phyloP scores from a whole-genome alignment of 768 basidiomycete genomes.

The Mycena vulgaris region DNA sequence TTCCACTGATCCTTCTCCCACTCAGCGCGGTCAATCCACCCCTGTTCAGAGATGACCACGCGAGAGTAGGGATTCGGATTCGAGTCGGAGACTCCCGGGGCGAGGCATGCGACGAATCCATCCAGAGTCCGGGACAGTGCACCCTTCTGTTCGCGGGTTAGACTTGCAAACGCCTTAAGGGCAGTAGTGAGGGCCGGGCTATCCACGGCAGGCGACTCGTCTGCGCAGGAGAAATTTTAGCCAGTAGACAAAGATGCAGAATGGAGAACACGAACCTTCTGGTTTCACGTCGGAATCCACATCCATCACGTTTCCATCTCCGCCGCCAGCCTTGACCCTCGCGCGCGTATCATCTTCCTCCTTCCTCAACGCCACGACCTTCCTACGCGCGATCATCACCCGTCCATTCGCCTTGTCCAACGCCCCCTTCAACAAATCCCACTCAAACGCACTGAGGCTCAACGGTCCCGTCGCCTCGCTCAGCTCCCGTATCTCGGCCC shows the following conservation, averaged over 20 bases:
- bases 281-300: slow-evolving; percentile 77
- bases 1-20: slow-evolving; percentile 87
- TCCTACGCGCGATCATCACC: slow-evolving; percentile 82
- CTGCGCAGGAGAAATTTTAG: slow-evolving; percentile 44
- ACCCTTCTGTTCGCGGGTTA: slow-evolving; percentile 83
- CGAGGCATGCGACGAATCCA: slow-evolving; percentile 80
- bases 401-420: slow-evolving; percentile 94
- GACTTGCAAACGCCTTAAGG: slow-evolving; percentile 80
- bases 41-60: slow-evolving; percentile 72
- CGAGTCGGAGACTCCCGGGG: slow-evolving; percentile 55
- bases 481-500: slow-evolving; percentile 58
- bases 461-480: slow-evolving; percentile 56
- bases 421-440: slow-evolving; percentile 88
- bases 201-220: slow-evolving; percentile 66
- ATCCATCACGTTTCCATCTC: slow-evolving; percentile 74
- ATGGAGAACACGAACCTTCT: slow-evolving; percentile 47
- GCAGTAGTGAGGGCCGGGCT: slow-evolving; percentile 80
- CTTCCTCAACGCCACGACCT: slow-evolving; percentile 82
- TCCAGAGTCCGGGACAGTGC: slow-evolving; percentile 82
- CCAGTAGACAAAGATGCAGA: slow-evolving; percentile 20
- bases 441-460: slow-evolving; percentile 77
- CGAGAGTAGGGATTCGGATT: slow-evolving; percentile 68
- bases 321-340: slow-evolving; percentile 75
- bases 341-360: slow-evolving; percentile 92
- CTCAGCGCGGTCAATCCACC: slow-evolving; percentile 78